Percentiles rank a stretch among this genome's conserved stretches.
Conservation (phyloP, 352 stramenopile species). For the Phytophthora chlamydospora region DNA sequence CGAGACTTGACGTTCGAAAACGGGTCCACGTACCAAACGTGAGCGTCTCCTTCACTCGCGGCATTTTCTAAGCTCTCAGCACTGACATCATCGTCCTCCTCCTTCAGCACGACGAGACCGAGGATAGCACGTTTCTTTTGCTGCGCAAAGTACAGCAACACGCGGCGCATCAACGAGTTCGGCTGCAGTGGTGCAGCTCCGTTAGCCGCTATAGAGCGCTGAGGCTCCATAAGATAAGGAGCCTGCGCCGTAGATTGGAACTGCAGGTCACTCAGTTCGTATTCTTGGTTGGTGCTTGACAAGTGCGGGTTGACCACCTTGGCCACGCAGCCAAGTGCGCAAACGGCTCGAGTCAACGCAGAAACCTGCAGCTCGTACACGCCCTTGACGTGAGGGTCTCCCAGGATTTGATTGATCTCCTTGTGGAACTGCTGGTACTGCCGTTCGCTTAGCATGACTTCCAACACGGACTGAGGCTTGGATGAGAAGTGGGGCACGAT, state of each 20-base stretch:
- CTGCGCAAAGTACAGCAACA: conserved; percentile 76
- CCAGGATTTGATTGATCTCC: conserved; percentile 82
- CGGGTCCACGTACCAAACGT: conserved; percentile 75
- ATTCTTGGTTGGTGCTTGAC: conserved; percentile 51
- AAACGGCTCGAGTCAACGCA: conserved; percentile 89
- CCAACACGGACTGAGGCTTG: conserved; percentile 63
- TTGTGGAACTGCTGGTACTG: conserved; percentile 80
- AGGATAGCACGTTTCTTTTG: conserved; percentile 72
- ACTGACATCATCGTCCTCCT: conserved; percentile 36
- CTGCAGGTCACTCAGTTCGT: conserved; percentile 72
- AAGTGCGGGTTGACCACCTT: conserved; percentile 62
- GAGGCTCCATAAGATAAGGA: conserved; percentile 62
- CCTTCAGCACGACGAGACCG: conserved; percentile 52
- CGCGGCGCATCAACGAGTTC: conserved; percentile 50
- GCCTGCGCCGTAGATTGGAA: conserved; percentile 74
- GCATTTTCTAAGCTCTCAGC: conserved; percentile 9
- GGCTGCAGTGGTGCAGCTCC: conserved; percentile 1
- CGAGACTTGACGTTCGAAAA: conserved; percentile 62
- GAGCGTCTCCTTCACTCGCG: conserved; percentile 47
- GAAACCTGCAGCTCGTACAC: conserved; percentile 95
- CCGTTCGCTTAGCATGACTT: conserved; percentile 72
- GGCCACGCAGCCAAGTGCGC: conserved; percentile 91
- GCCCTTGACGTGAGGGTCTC: conserved; percentile 77
- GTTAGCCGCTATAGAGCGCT: conserved; percentile 18
- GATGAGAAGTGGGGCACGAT: conserved; percentile 64